Base-by-base conservation (phyloP, 345 rosid genomes). In the Populus nigra region DNA sequence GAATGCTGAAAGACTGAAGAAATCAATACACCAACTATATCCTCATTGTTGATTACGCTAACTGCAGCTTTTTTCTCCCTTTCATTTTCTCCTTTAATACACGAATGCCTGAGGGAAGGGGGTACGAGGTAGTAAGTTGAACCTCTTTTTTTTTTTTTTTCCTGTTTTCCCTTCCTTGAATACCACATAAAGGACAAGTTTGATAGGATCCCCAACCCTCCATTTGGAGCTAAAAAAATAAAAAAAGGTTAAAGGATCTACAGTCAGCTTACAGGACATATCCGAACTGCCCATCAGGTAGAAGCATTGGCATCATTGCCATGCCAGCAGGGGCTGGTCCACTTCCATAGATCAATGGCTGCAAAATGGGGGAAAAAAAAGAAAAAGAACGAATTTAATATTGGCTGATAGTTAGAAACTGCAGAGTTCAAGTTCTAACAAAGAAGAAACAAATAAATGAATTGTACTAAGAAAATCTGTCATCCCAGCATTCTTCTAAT, bases 241-340 rank as follows among this genome's bases (percentile, higher is more conserved):
- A 57, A 31, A 39, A 39, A 7, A 15, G 69, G 29, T 71, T 33
- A 43, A 70, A 53, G 61, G 38, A 62, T 33, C n/a, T 16, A 15
- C 23, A 41, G 27, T 33, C 61, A 74, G 81, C 99, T 92, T 81
- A 96, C 99, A 93, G 83, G 77, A 92, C 96, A 55, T 93, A 96
- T 82, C 99, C 98, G 25, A 96, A 85, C 80, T 93, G 88, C 73
- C 97, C 99, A 82, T 93, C 96, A 25, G 99, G 99, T 70, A 96
- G 83, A 88, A 96, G 89, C 92, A 96, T 93, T 71, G 98, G 98
- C 93, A 92, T 85, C 99, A 96, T 93, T 35, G 97, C 89, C 99
- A 96, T 92, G 69, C 97, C 98, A 66, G 92, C 81, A 61, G 90
- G 90, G 72, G 86, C 76, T 33, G 89, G 83, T 62, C 92, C 98